Evolutionary conservation across 148 eudicot genomes (phyloP).

Genomic region (Fagopyrum esculentum): DNA sequence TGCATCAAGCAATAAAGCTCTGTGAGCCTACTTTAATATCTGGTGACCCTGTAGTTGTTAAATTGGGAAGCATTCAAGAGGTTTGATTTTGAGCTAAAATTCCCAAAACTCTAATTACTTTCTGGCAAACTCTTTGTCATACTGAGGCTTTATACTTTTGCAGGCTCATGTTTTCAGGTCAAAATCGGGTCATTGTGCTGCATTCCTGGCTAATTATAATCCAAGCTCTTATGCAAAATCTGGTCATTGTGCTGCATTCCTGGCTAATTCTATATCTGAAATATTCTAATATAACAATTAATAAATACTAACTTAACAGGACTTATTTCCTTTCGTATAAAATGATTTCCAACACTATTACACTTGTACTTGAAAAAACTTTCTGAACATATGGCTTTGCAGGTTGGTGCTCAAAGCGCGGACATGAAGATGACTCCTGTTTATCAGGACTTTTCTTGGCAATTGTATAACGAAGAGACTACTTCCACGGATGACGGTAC

Average conservation of each 20-base stretch:
- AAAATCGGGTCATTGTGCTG: slow-evolving; percentile 66
- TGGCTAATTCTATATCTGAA: too few species aligned
- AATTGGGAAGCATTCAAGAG: slow-evolving; percentile 61
- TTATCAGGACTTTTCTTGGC: slow-evolving; percentile 34
- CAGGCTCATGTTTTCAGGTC: slow-evolving; percentile 69
- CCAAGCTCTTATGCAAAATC: slow-evolving; percentile 32
- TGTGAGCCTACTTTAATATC: slow-evolving; percentile 73
- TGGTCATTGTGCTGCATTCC: too few species aligned
- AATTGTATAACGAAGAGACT: slow-evolving; percentile 62
- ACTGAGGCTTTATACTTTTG: background rate
- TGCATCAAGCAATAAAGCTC: slow-evolving; percentile 74
- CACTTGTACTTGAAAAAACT: background rate
- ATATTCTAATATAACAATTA: too few species aligned
- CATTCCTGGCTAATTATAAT: slow-evolving; percentile 71
- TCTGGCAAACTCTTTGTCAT: background rate
- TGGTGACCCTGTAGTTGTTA: slow-evolving; percentile 37
- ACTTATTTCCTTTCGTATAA: background rate
- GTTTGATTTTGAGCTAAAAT: slow-evolving; percentile 24
- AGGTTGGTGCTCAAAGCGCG: slow-evolving; percentile 50
- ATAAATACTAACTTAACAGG: too few species aligned
- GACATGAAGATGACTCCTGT: slow-evolving; percentile 40
- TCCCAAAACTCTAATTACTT: background rate
- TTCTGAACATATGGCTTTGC: background rate
- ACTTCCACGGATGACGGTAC: slow-evolving; percentile 40
- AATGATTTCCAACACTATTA: background rate